Conservation (phyloP, 345 rosid species). For the Sonneratia alba region DNA sequence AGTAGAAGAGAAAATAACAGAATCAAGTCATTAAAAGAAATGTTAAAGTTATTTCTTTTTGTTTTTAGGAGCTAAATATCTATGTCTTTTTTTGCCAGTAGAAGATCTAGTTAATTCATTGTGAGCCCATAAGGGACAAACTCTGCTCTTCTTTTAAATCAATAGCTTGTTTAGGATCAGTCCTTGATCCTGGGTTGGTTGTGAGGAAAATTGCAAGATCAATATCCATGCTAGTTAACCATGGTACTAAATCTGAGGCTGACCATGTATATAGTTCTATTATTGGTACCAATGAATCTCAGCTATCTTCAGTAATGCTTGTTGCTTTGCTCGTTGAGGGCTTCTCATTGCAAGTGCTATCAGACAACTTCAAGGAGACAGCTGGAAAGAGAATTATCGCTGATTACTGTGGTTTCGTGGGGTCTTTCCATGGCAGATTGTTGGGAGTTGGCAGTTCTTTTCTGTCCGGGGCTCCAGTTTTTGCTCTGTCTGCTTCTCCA, state of each 20-base stretch:
- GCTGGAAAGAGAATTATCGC: slow-evolving; percentile 47
- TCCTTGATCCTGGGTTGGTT: slow-evolving; percentile 42
- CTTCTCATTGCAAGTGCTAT: slow-evolving; percentile 53
- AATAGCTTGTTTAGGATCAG: slow-evolving; percentile 38
- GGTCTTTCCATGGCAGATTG: slow-evolving; percentile 27
- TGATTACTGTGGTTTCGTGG: slow-evolving; percentile 48
- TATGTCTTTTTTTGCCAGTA: too few relatives aligned
- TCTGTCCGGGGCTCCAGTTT: slow-evolving; percentile 44
- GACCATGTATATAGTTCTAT: slow-evolving; percentile 42
- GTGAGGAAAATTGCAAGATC: slow-evolving; percentile 63
- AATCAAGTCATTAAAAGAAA: too few relatives aligned
- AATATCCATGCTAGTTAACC: slow-evolving; percentile 47
- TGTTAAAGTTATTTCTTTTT: too few relatives aligned
- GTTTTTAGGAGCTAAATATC: too few relatives aligned
- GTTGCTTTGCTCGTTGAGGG: slow-evolving; percentile 68
- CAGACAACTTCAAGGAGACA: slow-evolving; percentile 32
- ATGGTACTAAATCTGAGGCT: slow-evolving; percentile 40
- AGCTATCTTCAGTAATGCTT: slow-evolving; percentile 34
- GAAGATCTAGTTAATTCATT: background rate
- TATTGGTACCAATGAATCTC: slow-evolving; percentile 28
- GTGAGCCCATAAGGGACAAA: slow-evolving; percentile 6
- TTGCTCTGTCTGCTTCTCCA: slow-evolving; percentile 60
- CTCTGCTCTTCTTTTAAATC: slow-evolving; percentile 44
- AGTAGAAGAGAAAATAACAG: background rate
- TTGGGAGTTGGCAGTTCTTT: slow-evolving; percentile 23